These are phyloP conservation scores for Senecio squalidus DNA, from an alignment of 140 eudicot species.

Conservation along the genomic window DNA sequence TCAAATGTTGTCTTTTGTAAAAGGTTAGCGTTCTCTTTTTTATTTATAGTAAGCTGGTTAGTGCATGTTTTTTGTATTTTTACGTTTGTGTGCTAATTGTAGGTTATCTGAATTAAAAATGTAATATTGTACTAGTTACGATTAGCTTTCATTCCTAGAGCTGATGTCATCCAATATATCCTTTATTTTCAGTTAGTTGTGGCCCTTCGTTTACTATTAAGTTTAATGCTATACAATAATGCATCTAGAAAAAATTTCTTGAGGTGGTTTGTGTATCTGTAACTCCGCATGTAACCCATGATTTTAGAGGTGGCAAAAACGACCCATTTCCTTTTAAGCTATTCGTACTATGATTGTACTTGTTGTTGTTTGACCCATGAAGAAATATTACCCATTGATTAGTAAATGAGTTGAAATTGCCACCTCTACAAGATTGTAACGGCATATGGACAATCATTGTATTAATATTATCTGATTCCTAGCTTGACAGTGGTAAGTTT, in stretches of 20 bases:
- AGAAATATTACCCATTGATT: too few relatives aligned
- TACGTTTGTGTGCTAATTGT: slow-evolving; percentile 25
- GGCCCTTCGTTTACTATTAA: background rate
- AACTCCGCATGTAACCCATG: too few relatives aligned
- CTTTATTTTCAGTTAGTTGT: slow-evolving; percentile 1
- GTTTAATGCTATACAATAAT: background rate
- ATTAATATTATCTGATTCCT: too few relatives aligned
- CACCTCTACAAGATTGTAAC: too few relatives aligned
- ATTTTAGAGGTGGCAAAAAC: too few relatives aligned
- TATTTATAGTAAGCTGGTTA: slow-evolving; percentile 18
- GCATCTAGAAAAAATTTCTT: background rate
- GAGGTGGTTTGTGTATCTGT: background rate
- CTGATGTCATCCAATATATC: slow-evolving; percentile 7
- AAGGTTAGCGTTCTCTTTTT: slow-evolving; percentile 24
- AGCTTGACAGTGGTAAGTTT: too few relatives aligned
- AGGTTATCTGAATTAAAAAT: slow-evolving; percentile 20
- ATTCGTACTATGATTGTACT: too few relatives aligned
- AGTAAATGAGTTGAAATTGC: too few relatives aligned
- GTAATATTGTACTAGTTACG: slow-evolving; percentile 16
- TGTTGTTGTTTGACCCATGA: too few relatives aligned
- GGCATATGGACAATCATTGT: too few relatives aligned
- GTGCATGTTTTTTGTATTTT: slow-evolving; percentile 24
- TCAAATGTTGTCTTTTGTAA: slow-evolving; percentile 23
- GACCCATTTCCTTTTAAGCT: too few relatives aligned
- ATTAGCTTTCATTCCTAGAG: slow-evolving; percentile 15